These are phyloP conservation scores for Vigna angularis DNA, from an alignment of 306 rosid genomes.

Conservation along the genomic window DNA sequence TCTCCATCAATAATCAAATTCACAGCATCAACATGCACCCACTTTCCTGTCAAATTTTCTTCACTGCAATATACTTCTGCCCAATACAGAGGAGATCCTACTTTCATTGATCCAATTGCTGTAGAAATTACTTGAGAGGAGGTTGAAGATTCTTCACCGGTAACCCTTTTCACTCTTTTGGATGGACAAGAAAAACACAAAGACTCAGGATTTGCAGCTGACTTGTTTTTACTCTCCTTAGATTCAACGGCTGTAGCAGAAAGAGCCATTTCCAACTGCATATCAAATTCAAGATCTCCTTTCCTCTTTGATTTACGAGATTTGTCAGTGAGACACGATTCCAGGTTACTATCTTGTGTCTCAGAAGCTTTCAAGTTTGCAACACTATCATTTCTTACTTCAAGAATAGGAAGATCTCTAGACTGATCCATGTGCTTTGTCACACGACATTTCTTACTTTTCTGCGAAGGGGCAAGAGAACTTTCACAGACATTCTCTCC, in stretches of 20 bases:
- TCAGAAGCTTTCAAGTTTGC: conserved; percentile 49
- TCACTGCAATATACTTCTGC: conserved; percentile 90
- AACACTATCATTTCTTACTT: conserved; percentile 42
- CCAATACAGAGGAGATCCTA: conserved; percentile 91
- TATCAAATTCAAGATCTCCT: conserved; percentile 92
- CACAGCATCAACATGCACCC: conserved; percentile 93
- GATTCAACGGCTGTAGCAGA: conserved; percentile 63
- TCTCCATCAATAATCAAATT: conserved; percentile 88
- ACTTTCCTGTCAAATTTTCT: conserved; percentile 91
- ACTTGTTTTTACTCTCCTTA: conserved; percentile 48
- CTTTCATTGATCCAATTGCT: conserved; percentile 82
- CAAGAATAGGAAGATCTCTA: conserved; percentile 42
- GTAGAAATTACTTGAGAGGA: conserved; percentile 70
- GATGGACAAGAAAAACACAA: conserved; percentile 43
- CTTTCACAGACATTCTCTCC: conserved; percentile 56
- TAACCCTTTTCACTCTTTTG: conserved; percentile 64
- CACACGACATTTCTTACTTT: conserved; percentile 46
- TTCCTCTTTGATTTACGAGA: conserved; percentile 67
- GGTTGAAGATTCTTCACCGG: conserved; percentile 56
- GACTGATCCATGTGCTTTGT: conserved; percentile 42
- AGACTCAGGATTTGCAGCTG: conserved; percentile 48
- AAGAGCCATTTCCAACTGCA: conserved; percentile 93
- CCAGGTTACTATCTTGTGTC: conserved; percentile 46
- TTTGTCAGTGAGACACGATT: conserved; percentile 43
- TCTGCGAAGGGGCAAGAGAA: conserved; percentile 51